Base-by-base conservation (phyloP, 306 rosid genomes). In the Vigna angularis region DNA sequence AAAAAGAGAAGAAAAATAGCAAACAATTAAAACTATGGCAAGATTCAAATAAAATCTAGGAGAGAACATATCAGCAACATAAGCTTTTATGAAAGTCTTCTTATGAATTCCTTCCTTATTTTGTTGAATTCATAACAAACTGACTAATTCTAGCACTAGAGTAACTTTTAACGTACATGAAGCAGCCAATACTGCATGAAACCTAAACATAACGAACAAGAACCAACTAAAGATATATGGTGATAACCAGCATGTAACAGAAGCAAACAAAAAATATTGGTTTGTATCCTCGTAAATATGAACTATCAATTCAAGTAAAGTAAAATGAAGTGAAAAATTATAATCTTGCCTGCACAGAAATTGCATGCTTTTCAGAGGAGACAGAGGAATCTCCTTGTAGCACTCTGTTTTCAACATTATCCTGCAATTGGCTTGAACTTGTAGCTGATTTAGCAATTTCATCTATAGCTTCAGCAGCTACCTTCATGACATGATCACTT, bases 321-420 rank as follows among this genome's bases (percentile, higher is more conserved):
- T 56, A 65, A 78, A 62, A n/a, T 66, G 26, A 71, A 63, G 51
- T 38, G 40, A 83, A 36, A 73, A 81, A 16, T n/a, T 45, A 40
- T 38, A 56, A 77, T 79, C 88, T 80, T 83, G 86, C 98, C 91
- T 89, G 79, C 58, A 90, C 80, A 70, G 94, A 84, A 81, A 89
- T 62, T 14, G 97, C 86, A 85, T 90, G 83, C 63, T 85, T 92
- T 78, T 70, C 80, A 14, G 77, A 24, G 42, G 87, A 79, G 82
- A 75, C 78, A 61, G 80, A 76, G 26, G 90, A 78, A 79, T 85
- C 86, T 86, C 79, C 93, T 77, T 73, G 85, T 10, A 73, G 56
- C 77, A 77, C 81, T 65, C 71, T 69, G 58, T 66, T 80, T 78
- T 63, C 79, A 18, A 22, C 81, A 66, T 34, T 63, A 40, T 55